These are phyloP conservation scores for Adansonia digitata DNA, from an alignment of 345 rosid species.

Conservation along the genomic window DNA sequence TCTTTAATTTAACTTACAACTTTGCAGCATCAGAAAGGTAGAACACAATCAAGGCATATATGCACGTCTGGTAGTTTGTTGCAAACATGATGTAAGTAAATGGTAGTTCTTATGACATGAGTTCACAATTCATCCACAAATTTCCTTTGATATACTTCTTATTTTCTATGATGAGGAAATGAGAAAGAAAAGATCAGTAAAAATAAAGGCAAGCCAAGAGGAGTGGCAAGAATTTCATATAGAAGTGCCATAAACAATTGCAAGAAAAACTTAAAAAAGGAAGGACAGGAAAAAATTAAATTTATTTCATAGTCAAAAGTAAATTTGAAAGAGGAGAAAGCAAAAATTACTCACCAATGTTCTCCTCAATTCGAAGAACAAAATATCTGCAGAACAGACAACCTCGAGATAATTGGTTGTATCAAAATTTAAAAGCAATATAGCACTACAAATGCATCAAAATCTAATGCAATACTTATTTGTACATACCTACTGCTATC, in stretches of 20 bases:
- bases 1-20: not conserved
- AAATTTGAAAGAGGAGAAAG: slow-evolving; percentile 9
- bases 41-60: not conserved
- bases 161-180: not conserved
- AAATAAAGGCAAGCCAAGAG: not conserved
- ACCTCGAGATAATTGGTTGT: not conserved
- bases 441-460: not conserved
- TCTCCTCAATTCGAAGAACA: slow-evolving; percentile 97
- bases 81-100: not conserved
- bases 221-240: not conserved
- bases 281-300: not conserved
- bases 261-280: not conserved
- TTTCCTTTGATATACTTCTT: not conserved
- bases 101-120: not conserved
- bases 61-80: not conserved
- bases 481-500: slow-evolving; percentile 88
- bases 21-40: not conserved
- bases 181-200: not conserved
- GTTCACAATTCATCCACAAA: not conserved
- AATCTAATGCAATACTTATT: slow-evolving; percentile 6
- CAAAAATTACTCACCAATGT: slow-evolving; percentile 57
- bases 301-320: not conserved
- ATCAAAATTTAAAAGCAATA: slow-evolving; percentile 11
- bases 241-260: not conserved
- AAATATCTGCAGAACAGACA: slow-evolving; percentile 75